Conservation (phyloP, 2,329 filamentous ascomycete genomes). For the Xylaria digitata region DNA sequence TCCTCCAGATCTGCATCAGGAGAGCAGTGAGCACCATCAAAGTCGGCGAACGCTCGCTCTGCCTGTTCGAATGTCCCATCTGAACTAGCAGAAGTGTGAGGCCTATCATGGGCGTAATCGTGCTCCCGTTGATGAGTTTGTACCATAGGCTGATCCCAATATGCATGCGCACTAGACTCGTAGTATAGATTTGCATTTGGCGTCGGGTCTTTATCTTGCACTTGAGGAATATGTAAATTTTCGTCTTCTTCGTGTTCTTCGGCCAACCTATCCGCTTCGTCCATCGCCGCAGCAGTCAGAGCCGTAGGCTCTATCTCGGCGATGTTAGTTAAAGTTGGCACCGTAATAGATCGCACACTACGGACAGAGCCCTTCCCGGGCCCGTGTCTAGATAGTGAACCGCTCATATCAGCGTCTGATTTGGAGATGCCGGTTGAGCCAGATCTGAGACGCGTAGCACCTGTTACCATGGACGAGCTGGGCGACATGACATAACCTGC, state of each 20-base stretch:
- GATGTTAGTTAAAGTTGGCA: conserved; percentile 66
- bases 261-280: conserved; percentile 62
- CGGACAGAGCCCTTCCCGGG: conserved; percentile 66
- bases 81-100: conserved; percentile 65
- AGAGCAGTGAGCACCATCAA: conserved; percentile 82
- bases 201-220: conserved; percentile 46
- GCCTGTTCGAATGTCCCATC: conserved; percentile 73
- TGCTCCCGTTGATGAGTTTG: conserved; percentile 38
- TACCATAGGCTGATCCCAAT: conserved; percentile 48
- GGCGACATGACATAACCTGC: conserved; percentile 76
- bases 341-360: conserved; percentile 61
- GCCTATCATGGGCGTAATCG: conserved; percentile 50
- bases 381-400: conserved; percentile 62
- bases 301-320: conserved; percentile 66
- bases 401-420: conserved; percentile 54
- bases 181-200: conserved; percentile 46
- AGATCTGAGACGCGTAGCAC: conserved; percentile 60
- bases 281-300: conserved; percentile 63
- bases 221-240: conserved; percentile 39
- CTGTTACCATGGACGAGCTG: conserved; percentile 68
- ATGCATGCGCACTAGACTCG: conserved; percentile 43
- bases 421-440: conserved; percentile 62
- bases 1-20: conserved; percentile 58
- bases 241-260: conserved; percentile 54
- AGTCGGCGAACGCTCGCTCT: conserved; percentile 77